Base-by-base conservation (phyloP, 192 early-diverging fungal genomes). In the Pilaira anomala region DNA sequence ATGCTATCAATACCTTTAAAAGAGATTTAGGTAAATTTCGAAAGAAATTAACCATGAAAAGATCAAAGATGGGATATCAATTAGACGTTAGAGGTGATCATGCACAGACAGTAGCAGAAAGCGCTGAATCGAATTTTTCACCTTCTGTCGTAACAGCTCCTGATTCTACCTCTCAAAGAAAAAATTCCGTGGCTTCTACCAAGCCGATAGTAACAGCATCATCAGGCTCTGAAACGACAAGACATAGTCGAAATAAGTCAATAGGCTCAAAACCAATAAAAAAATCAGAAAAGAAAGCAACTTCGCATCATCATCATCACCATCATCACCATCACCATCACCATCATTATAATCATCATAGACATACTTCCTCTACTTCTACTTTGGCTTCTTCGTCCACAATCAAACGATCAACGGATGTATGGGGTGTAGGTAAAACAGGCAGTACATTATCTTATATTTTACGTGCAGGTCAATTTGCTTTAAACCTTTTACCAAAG, bases 351-450 rank as follows among this genome's bases (percentile, higher is more conserved):
- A 7, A 40, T 41, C 49, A 51, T 8, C 62, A 63, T n/a, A 46
- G 18, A 46, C 13, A 19, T 46, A n/a, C n/a, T n/a, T 46, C 44
- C 2, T 46, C 44, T 46, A 0, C 18, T 46, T 14, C 44, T 9
- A 9, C 11, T 36, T 5, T 36, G 6, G 33, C 7, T 9, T 36
- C 33, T 5, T 36, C 33, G 11, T 3, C 29, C 62, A 62, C 39
- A 49, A 59, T 26, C 41, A 54, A 59, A 3, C 36, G 41, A 28
- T 60, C 66, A 55, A 75, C 76, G 24, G 77, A 85, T 54, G 72
- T 80, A 0, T 85, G 83, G 83, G 78, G 80, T 12, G 74, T 85
- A 11, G 83, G 83, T 16, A 68, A 79, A 11, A 78, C 81, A 9
- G 83, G 83, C 3, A 74, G 76, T 29, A 82, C 80, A 67, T 49